Evolutionary conservation across 257 asterid species (phyloP).

Genomic region (Coffea eugenioides): DNA sequence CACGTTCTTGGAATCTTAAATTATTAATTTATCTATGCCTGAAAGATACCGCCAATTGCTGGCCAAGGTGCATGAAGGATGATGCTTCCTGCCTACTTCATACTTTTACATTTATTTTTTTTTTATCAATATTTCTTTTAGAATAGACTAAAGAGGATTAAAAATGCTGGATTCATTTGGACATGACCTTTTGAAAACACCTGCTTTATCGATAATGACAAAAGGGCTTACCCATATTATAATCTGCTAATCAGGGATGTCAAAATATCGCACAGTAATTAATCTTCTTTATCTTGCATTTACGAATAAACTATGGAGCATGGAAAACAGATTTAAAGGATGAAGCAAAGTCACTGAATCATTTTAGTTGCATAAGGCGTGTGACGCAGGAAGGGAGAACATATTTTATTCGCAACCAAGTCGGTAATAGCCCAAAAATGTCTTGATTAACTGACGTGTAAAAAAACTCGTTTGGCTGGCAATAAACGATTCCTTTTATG

Average conservation of each 20-base stretch:
- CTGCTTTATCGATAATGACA: constrained; percentile 5
- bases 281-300: not conserved
- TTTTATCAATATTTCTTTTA: not conserved
- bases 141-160: not conserved
- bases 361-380: not conserved
- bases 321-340: not conserved
- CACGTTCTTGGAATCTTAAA: not conserved
- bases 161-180: not conserved
- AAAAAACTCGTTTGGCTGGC: not conserved
- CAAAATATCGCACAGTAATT: not conserved
- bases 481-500: not conserved
- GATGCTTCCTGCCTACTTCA: constrained; percentile 14
- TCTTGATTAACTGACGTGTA: not conserved
- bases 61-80: not conserved
- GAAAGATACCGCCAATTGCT: not conserved
- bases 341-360: not conserved
- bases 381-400: not conserved
- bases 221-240: not conserved
- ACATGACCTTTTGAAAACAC: not conserved
- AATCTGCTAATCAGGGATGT: not conserved
- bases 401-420: not conserved
- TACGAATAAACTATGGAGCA: not conserved
- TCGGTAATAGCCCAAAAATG: not conserved
- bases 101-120: too few species aligned
- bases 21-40: not conserved